These are phyloP conservation scores for Phytophthora ohioensis DNA, from an alignment of 352 stramenopile species.

Conservation along the genomic window DNA sequence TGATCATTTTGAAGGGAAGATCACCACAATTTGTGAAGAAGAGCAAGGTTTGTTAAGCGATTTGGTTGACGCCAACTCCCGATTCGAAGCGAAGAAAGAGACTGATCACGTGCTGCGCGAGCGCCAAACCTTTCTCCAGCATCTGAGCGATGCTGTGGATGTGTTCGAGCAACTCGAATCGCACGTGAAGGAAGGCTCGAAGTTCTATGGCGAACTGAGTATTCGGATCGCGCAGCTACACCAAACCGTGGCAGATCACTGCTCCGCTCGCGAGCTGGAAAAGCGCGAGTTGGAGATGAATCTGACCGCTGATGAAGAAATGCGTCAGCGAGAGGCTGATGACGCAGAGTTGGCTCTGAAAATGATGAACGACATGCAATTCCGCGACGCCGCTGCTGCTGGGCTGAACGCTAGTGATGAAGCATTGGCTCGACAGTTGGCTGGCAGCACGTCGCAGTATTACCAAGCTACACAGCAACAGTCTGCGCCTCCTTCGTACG, in stretches of 20 bases:
- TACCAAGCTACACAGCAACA: slow-evolving; percentile 37
- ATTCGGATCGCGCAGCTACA: slow-evolving; percentile 66
- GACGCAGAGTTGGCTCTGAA: slow-evolving; percentile 69
- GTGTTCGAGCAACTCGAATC: slow-evolving; percentile 81
- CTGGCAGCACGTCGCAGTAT: slow-evolving; percentile 54
- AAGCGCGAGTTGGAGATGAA: slow-evolving; percentile 79
- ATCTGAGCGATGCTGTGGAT: slow-evolving; percentile 73
- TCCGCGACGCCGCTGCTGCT: slow-evolving; percentile 36
- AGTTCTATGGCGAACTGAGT: slow-evolving; percentile 72
- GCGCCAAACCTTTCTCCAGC: slow-evolving; percentile 69
- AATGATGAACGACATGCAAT: slow-evolving; percentile 77
- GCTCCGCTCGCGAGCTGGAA: slow-evolving; percentile 70
- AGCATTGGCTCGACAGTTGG: slow-evolving; percentile 64
- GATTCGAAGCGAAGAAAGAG: slow-evolving; percentile 71
- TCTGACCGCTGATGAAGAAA: slow-evolving; percentile 63
- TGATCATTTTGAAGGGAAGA: slow-evolving; percentile 66
- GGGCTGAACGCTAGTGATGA: slow-evolving; percentile 49
- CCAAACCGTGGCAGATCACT: slow-evolving; percentile 81
- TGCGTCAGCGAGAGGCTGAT: slow-evolving; percentile 54
- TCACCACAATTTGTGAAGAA: slow-evolving; percentile 61
- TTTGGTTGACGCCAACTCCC: slow-evolving; percentile 54
- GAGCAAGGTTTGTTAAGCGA: slow-evolving; percentile 52
- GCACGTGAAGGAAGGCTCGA: slow-evolving; percentile 72
- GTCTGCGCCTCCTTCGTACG: slow-evolving; percentile 42
- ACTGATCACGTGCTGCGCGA: slow-evolving; percentile 61